These are phyloP conservation scores for Cinnamomum micranthum DNA, from an alignment of 164 flowering plant species.

Conservation along the genomic window DNA sequence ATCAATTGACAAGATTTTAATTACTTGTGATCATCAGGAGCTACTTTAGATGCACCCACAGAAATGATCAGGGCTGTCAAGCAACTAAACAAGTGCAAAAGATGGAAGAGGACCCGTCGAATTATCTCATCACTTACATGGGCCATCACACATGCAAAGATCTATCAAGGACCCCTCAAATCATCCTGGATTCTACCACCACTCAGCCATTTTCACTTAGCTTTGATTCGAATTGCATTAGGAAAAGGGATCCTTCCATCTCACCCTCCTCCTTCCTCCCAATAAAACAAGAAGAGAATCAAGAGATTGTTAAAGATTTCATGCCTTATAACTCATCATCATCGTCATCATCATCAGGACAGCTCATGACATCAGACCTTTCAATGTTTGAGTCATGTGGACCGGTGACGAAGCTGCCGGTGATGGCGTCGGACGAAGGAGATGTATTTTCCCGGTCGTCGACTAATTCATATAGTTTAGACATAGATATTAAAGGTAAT, in stretches of 20 bases:
- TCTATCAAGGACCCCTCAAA: neutral
- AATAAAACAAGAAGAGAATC: neutral
- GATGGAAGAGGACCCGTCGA: conserved; percentile 23
- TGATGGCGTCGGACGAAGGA: neutral
- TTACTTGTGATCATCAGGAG: conserved; percentile 21
- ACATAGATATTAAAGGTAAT: neutral
- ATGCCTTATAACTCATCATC: neutral
- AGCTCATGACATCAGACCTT: neutral
- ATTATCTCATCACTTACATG: conserved; percentile 42
- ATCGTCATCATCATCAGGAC: neutral
- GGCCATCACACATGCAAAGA: conserved; percentile 62
- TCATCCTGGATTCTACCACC: conserved; percentile 15
- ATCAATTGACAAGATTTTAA: neutral
- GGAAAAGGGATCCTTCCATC: neutral
- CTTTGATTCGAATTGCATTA: conserved; percentile 12
- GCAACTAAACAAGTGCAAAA: conserved; percentile 38
- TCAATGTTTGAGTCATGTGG: neutral
- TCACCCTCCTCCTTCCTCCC: neutral
- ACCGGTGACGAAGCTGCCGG: neutral
- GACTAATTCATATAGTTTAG: neutral
- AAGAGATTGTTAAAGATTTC: neutral
- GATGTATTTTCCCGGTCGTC: neutral
- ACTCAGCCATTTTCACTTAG: conserved; percentile 8
- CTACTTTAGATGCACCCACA: conserved; percentile 53
- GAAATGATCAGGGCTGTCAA: conserved; percentile 32